These are phyloP conservation scores for Adansonia gregorii DNA, from an alignment of 441 rosid genomes.

Conservation along the genomic window DNA sequence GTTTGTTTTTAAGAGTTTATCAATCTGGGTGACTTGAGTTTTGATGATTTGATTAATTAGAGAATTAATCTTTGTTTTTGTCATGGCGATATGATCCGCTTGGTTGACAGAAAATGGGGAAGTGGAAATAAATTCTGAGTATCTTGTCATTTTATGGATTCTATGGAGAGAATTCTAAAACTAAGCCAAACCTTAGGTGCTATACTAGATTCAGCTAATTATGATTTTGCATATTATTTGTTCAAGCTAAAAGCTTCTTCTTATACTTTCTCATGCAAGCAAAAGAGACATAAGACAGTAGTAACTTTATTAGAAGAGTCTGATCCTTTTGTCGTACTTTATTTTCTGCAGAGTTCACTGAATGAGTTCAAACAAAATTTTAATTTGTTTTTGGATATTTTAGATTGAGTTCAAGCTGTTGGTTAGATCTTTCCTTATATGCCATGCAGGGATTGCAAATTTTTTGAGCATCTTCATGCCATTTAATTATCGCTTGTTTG, in stretches of 20 bases:
- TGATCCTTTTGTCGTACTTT: constrained; percentile 1
- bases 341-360: not conserved
- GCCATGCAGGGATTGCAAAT: not conserved
- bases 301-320: not conserved
- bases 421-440: not conserved
- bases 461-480: not conserved
- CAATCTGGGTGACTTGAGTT: not conserved
- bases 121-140: not conserved
- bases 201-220: not conserved
- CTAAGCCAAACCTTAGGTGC: not conserved
- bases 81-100: constrained; percentile 11
- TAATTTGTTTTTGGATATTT: not conserved
- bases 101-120: constrained; percentile 9
- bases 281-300: not conserved
- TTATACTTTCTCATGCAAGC: not conserved
- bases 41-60: not conserved
- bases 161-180: not conserved
- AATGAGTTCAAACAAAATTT: not conserved
- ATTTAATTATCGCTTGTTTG: not conserved
- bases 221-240: constrained; percentile 3
- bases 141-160: not conserved
- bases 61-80: not conserved
- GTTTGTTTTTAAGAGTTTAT: not conserved
- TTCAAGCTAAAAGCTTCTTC: constrained; percentile 15
- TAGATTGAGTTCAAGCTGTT: not conserved